These are phyloP conservation scores for Alternaria brassicae DNA, from an alignment of 2,329 filamentous ascomycete genomes.

Conservation along the genomic window DNA sequence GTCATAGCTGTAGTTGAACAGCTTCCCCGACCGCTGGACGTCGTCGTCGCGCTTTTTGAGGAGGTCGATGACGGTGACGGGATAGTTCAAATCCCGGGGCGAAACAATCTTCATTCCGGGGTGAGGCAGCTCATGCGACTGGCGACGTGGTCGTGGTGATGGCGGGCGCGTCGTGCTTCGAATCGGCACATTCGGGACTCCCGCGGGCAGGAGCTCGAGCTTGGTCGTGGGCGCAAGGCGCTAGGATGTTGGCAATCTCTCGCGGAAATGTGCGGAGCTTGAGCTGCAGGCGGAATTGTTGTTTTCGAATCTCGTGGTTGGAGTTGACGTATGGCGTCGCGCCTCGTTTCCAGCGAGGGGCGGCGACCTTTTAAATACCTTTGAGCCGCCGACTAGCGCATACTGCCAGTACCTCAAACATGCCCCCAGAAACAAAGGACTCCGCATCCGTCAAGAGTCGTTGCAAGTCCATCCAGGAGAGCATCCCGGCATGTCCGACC, in stretches of 20 bases:
- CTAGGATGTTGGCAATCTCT: background rate
- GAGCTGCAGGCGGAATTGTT: background rate
- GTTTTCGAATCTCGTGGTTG: slow-evolving; percentile 9
- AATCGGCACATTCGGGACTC: slow-evolving; percentile 44
- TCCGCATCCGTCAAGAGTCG: background rate
- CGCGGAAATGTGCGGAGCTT: background rate
- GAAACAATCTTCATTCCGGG: slow-evolving; percentile 59
- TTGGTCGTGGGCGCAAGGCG: slow-evolving; percentile 1
- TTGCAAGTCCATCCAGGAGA: background rate
- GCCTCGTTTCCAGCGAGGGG: slow-evolving; percentile 24
- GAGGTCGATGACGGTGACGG: slow-evolving; percentile 88
- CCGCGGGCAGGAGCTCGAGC: slow-evolving; percentile 11
- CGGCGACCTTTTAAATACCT: slow-evolving; percentile 18
- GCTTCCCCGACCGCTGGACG: slow-evolving; percentile 75
- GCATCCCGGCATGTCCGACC: background rate
- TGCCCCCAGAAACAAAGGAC: slow-evolving; percentile 7
- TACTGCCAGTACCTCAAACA: slow-evolving; percentile 12
- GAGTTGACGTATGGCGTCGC: slow-evolving; percentile 26
- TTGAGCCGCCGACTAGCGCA: slow-evolving; percentile 16
- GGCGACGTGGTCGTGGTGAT: slow-evolving; percentile 17
- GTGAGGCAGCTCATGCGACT: slow-evolving; percentile 42
- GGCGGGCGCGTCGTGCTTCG: slow-evolving; percentile 37
- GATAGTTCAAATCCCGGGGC: slow-evolving; percentile 74
- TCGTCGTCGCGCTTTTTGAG: slow-evolving; percentile 77
- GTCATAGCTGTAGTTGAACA: slow-evolving; percentile 88